Percentiles rank a stretch among this genome's conserved stretches.
Conservation (phyloP, 2,329 filamentous ascomycete genomes). For the Penicillium rolfsii region DNA sequence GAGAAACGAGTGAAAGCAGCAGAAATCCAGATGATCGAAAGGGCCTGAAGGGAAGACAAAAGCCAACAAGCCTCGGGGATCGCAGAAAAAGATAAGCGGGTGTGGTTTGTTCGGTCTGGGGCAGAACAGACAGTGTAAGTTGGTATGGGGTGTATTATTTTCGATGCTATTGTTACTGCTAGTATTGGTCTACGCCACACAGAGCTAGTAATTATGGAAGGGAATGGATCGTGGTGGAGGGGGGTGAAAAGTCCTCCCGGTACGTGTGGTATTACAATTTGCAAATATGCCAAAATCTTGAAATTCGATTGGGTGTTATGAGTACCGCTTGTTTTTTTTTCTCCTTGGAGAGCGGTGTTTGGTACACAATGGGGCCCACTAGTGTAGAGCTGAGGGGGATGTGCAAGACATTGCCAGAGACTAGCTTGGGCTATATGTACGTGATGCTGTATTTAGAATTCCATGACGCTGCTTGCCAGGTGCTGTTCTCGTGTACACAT, state of each 20-base stretch:
- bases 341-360: not conserved
- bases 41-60: slow-evolving; percentile 4
- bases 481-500: not conserved
- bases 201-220: not conserved
- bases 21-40: not conserved
- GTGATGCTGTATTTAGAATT: not conserved
- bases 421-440: not conserved
- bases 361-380: slow-evolving; percentile 2
- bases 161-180: not conserved
- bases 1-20: slow-evolving; percentile 6
- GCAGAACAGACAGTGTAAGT: not conserved
- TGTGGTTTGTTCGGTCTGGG: not conserved
- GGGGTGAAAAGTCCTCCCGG: not conserved
- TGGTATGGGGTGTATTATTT: not conserved
- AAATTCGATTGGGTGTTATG: not conserved
- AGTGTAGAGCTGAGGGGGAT: not conserved
- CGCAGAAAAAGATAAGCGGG: slow-evolving; percentile 12
- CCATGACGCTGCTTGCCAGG: not conserved
- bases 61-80: slow-evolving; percentile 4
- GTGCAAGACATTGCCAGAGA: not conserved
- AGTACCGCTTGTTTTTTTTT: not conserved
- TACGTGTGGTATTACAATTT: not conserved
- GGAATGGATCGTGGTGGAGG: not conserved
- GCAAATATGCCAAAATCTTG: not conserved
- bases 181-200: not conserved